These are phyloP conservation scores for Salicornia ramosissima DNA, from an alignment of 148 eudicot genomes.

Conservation along the genomic window DNA sequence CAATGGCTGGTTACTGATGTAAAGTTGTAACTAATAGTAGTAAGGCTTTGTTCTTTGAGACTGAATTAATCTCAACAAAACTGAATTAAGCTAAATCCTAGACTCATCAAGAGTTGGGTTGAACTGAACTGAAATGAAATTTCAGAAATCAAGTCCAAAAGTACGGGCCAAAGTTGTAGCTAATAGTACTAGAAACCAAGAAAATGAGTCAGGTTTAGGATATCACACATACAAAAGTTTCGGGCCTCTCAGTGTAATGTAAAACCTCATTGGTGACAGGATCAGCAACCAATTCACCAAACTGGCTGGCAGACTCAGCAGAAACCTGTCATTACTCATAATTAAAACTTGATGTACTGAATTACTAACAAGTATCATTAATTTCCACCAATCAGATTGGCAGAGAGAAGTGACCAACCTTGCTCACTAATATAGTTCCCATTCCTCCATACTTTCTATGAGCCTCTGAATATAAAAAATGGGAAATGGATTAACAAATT, in stretches of 20 bases:
- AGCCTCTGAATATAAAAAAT: constrained; percentile 47
- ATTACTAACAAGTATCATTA: not conserved
- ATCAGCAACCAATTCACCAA: constrained; percentile 75
- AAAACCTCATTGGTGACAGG: constrained; percentile 61
- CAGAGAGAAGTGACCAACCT: constrained; percentile 39
- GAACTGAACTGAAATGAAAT: too few relatives aligned
- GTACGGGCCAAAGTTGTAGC: too few relatives aligned
- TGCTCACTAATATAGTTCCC: constrained; percentile 66
- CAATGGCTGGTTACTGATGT: not conserved
- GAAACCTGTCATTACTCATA: constrained; percentile 38
- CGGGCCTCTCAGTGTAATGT: constrained; percentile 77
- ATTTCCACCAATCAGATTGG: not conserved
- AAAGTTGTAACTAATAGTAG: not conserved
- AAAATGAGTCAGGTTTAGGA: constrained; percentile 3
- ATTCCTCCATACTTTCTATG: constrained; percentile 63
- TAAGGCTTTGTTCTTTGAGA: too few relatives aligned
- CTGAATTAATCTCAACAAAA: too few relatives aligned
- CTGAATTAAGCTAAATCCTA: too few relatives aligned
- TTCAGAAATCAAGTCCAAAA: too few relatives aligned
- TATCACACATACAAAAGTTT: constrained; percentile 48
- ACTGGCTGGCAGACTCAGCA: constrained; percentile 60
- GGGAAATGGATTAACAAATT: constrained; percentile 5
- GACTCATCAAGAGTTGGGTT: too few relatives aligned
- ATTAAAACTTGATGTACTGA: not conserved
- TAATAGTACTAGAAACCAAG: constrained; percentile 1